Evolutionary conservation across 2,329 filamentous ascomycete species (phyloP).

Genomic region (Verticillium isaacii): DNA sequence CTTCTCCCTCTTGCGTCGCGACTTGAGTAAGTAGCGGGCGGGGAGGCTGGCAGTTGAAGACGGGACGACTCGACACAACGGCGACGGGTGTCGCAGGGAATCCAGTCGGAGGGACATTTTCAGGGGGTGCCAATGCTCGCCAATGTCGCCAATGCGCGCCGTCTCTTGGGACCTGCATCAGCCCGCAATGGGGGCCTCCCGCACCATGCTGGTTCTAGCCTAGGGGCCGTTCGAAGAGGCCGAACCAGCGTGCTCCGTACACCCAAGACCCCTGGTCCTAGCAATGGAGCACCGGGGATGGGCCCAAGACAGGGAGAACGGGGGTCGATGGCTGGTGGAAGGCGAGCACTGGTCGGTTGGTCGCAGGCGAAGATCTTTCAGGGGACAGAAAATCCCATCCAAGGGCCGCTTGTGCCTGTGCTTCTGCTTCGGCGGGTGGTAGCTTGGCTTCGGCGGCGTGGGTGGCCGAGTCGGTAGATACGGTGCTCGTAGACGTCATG

Average conservation of each 20-base stretch:
- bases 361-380: background rate
- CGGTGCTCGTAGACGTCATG: background rate
- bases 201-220: background rate
- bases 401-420: background rate
- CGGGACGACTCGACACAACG: background rate
- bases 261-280: background rate
- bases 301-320: background rate
- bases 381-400: background rate
- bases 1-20: background rate
- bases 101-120: background rate
- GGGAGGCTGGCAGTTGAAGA: background rate
- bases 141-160: constrained; percentile 1
- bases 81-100: background rate
- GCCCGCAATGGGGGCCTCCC: background rate
- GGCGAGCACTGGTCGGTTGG: background rate
- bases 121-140: constrained; percentile 3
- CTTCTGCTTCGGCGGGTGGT: background rate
- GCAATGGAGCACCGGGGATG: background rate
- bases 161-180: constrained; percentile 2
- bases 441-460: background rate
- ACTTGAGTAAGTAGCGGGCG: background rate
- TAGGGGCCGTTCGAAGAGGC: constrained; percentile 1
- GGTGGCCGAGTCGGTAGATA: background rate
- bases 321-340: background rate
- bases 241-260: background rate